phyloP scores from a whole-genome alignment of 257 asterid species.

The Capsicum chinense region DNA sequence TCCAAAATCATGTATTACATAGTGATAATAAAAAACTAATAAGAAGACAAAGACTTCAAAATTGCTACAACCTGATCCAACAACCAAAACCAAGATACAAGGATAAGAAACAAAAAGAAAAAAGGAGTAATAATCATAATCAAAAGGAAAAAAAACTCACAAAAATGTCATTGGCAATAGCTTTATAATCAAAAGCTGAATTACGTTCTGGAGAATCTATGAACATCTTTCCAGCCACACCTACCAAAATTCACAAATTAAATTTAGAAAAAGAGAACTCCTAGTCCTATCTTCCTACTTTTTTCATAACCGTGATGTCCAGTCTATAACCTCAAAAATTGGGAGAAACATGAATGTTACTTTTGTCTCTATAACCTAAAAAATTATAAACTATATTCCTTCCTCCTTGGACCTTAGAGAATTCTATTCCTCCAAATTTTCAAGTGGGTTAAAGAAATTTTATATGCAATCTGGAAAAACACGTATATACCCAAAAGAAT shows the following conservation, averaged over 20 bases:
- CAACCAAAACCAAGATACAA: slow-evolving; percentile 6
- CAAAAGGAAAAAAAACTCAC: slow-evolving; percentile 34
- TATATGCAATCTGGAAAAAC: too few species aligned
- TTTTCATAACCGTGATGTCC: background rate
- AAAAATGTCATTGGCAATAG: slow-evolving; percentile 33
- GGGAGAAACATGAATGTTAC: too few species aligned
- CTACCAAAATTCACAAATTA: slow-evolving; percentile 32
- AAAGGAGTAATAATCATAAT: background rate
- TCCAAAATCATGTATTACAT: background rate
- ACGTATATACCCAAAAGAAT: too few species aligned
- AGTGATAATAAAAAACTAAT: background rate
- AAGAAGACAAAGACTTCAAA: background rate
- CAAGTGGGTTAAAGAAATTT: too few species aligned
- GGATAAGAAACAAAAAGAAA: background rate
- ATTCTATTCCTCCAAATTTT: too few species aligned
- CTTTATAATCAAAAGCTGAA: background rate
- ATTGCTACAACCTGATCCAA: slow-evolving; percentile 14
- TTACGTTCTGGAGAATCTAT: slow-evolving; percentile 28
- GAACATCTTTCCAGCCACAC: slow-evolving; percentile 45
- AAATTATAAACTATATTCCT: too few species aligned
- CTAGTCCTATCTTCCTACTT: background rate
- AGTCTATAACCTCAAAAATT: too few species aligned
- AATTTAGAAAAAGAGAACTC: background rate
- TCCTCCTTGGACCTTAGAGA: too few species aligned
- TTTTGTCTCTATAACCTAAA: too few species aligned